Percentiles rank a stretch among this genome's conserved stretches.
phyloP scores from a whole-genome alignment of 768 basidiomycete genomes.

The Lactarius indigo region DNA sequence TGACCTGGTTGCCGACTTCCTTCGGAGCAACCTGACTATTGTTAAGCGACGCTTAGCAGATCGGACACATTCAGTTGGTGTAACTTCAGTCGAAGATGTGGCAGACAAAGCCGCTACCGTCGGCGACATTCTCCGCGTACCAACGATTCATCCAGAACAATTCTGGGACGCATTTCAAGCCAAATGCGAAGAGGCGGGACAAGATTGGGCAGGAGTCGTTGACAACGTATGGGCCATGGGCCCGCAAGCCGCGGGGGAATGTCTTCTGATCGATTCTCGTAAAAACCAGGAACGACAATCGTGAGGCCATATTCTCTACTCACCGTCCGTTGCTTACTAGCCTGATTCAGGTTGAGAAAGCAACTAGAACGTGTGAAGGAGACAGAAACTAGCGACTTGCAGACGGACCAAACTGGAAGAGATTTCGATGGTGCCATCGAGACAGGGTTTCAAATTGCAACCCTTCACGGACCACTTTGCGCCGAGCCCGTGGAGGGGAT shows the following conservation, averaged over 20 bases:
- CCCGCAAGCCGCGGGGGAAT: conserved; percentile 81
- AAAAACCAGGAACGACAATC: conserved; percentile 46
- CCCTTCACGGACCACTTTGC: conserved; percentile 92
- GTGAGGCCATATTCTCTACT: conserved; percentile 40
- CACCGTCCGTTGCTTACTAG: conserved; percentile 6
- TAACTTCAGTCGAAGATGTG: conserved; percentile 35
- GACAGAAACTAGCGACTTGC: conserved; percentile 30
- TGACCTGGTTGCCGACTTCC: conserved; percentile 62
- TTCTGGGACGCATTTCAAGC: conserved; percentile 75
- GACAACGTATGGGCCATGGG: conserved; percentile 90
- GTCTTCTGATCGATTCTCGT: conserved; percentile 77
- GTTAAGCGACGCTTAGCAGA: conserved; percentile 59
- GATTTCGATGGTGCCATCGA: conserved; percentile 85
- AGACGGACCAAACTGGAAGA: conserved; percentile 25
- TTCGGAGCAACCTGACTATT: conserved; percentile 65
- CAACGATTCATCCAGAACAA: conserved; percentile 64
- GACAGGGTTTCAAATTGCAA: conserved; percentile 92
- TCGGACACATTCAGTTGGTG: conserved; percentile 32
- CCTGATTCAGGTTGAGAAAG: conserved; percentile 45
- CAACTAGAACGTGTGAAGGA: conserved; percentile 41
- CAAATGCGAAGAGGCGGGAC: conserved; percentile 61
- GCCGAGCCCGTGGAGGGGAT: conserved; percentile 93
- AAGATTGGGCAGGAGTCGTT: conserved; percentile 72
- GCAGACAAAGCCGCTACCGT: conserved; percentile 43
- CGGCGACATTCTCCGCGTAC: conserved; percentile 57